A percentile compares a stretch with the other conserved stretches of the same genome.
Evolutionary conservation across 495 filamentous ascomycete species (phyloP).

Genomic region (Darksidea phi): DNA sequence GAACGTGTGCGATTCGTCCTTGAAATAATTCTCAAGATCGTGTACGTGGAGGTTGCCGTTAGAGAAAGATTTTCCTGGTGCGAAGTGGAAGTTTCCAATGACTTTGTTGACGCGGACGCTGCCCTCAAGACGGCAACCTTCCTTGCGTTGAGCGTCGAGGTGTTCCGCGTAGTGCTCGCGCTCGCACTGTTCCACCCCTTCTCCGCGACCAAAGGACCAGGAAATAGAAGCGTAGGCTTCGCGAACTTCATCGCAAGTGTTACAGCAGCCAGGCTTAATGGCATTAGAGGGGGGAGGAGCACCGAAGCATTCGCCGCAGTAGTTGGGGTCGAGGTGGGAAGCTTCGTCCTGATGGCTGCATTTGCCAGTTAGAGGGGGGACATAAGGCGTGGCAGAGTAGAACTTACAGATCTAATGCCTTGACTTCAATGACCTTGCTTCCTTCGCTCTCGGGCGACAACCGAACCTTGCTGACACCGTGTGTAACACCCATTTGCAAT

Average conservation of each 20-base stretch:
- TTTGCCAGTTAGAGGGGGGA: slow-evolving; percentile 3
- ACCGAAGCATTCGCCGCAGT: slow-evolving; percentile 93
- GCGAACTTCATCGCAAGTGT: slow-evolving; percentile 93
- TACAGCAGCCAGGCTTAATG: slow-evolving; percentile 80
- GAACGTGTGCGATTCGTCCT: slow-evolving; percentile 75
- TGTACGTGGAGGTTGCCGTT: slow-evolving; percentile 96
- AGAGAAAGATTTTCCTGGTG: slow-evolving; percentile 89
- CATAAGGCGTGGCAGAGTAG: neutral
- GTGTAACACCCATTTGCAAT: slow-evolving; percentile 87
- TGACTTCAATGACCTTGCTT: slow-evolving; percentile 71
- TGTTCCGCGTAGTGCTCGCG: slow-evolving; percentile 89
- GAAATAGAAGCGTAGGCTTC: slow-evolving; percentile 84
- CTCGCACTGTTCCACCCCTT: slow-evolving; percentile 92
- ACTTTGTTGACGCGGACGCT: slow-evolving; percentile 96
- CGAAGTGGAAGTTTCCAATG: slow-evolving; percentile 97
- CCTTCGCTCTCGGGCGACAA: slow-evolving; percentile 70
- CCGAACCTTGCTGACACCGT: slow-evolving; percentile 87
- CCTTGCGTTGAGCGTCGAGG: slow-evolving; percentile 78
- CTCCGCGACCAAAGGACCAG: slow-evolving; percentile 91
- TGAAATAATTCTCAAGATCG: slow-evolving; percentile 90
- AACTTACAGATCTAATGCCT: slow-evolving; percentile 69
- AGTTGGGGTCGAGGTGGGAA: slow-evolving; percentile 81
- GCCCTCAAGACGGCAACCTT: slow-evolving; percentile 94
- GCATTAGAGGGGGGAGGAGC: slow-evolving; percentile 68
- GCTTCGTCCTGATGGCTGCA: slow-evolving; percentile 59